Base-by-base conservation (phyloP, 148 eudicot genomes). In the Hydrangea macrophylla region DNA sequence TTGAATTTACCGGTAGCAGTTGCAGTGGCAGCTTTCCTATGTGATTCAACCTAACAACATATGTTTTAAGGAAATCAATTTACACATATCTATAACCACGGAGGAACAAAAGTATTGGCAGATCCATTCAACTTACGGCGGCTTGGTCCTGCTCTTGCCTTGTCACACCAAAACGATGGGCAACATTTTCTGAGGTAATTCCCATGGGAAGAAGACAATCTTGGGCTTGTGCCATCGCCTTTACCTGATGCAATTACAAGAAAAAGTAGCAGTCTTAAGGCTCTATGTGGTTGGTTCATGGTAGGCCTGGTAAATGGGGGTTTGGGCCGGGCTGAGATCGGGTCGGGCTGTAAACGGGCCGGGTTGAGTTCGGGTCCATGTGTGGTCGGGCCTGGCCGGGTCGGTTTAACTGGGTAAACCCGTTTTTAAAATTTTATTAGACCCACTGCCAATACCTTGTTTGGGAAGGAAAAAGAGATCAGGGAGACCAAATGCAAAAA, bases 141-240 rank as follows among this genome's bases (percentile, higher is more conserved):
- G 97, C 93, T 70, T 92, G 96, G 74, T 95, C 99, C 67, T 95
- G 99, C 82, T 95, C 97, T 80, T 80, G 76, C 70, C 99, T 87
- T 33, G 96, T 82, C 51, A 95, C 90, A 18, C 90, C 85, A 80
- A 91, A 95, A 45, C 90, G 93, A 9, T 79, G 79, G 8, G 99
- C 96, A 72, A 95, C 99, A 76, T 95, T 95, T 84, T 95, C 99
- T 26, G 99, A 95, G 53, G 97, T 94, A 20, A 95, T 56, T 39
- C 99, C 99, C 97, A 91, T 95, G 32, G 97, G 99, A 62, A 95
- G 92, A 80, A 95, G 91, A 77, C 97, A 95, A 84, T 89, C 78
- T 74, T 85, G 97, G 26, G 99, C 99, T 79, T 91, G 82, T 62
- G 62, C 82, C 77, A 91, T 67, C 9, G 80, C 72, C 70, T 87